Evolutionary conservation across 2,329 filamentous ascomycete species (phyloP).

Genomic region (Colletotrichum scovillei): DNA sequence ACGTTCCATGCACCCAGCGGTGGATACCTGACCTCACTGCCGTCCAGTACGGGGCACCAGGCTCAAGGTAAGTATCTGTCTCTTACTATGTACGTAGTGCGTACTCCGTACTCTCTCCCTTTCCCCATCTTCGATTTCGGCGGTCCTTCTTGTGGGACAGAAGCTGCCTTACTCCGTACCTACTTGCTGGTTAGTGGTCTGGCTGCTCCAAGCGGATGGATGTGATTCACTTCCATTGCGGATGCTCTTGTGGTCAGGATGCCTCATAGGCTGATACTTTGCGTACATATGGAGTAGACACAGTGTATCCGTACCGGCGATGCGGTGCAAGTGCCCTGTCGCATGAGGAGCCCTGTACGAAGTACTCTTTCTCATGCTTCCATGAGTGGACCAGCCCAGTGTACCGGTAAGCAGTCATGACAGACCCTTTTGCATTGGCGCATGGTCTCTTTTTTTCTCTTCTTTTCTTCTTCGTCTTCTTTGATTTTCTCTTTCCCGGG

Average conservation of each 20-base stretch:
- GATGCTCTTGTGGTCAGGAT: neutral
- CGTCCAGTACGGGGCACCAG: neutral
- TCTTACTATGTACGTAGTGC: neutral
- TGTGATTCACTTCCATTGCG: neutral
- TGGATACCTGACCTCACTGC: conserved; percentile 9
- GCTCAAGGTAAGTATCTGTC: neutral
- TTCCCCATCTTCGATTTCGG: neutral
- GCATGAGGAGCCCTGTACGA: neutral
- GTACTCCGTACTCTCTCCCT: neutral
- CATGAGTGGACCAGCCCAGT: conserved; percentile 16
- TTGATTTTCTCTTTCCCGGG: neutral
- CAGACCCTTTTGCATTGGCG: neutral
- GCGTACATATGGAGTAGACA: neutral
- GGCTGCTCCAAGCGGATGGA: conserved; percentile 3
- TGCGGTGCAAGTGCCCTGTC: conserved; percentile 23
- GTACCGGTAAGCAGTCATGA: conserved; percentile 2
- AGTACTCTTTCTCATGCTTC: conserved; percentile 11
- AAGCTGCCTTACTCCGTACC: neutral
- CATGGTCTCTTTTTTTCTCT: neutral
- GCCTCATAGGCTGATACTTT: neutral
- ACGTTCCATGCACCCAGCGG: neutral
- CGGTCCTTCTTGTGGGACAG: neutral
- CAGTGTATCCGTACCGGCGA: conserved; percentile 31
- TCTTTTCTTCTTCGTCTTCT: neutral
- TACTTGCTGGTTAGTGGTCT: neutral